Percentiles rank a stretch among this genome's conserved stretches.
phyloP scores from a whole-genome alignment of 345 rosid species.

The Eucalyptus globulus region DNA sequence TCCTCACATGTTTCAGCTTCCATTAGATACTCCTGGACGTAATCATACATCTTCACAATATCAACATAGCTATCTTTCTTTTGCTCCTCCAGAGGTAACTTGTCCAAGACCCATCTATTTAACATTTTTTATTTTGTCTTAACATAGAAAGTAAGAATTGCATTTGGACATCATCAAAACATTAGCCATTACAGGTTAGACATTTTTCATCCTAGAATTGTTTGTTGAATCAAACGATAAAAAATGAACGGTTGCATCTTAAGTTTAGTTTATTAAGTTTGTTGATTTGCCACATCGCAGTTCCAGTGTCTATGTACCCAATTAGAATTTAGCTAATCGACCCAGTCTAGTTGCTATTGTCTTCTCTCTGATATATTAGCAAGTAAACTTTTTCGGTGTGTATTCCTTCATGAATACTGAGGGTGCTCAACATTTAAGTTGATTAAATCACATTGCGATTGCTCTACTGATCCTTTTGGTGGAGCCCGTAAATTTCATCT shows the following conservation, averaged over 20 bases:
- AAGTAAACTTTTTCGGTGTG: neutral
- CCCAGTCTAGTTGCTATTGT: neutral
- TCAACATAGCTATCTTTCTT: conserved; percentile 54
- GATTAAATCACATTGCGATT: neutral
- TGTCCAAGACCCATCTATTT: neutral
- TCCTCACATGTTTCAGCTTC: conserved; percentile 31
- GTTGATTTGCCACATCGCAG: neutral
- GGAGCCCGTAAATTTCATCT: neutral
- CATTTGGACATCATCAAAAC: neutral
- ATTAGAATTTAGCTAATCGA: neutral
- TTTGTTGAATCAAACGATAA: neutral
- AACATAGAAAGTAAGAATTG: neutral
- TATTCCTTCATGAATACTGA: neutral
- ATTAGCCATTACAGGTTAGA: neutral
- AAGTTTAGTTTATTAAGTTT: neutral
- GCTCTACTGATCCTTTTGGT: neutral
- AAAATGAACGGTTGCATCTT: neutral
- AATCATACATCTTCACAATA: conserved; percentile 13
- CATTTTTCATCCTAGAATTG: too few relatives aligned
- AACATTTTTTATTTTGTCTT: neutral
- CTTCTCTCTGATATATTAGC: neutral
- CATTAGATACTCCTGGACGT: conserved; percentile 26
- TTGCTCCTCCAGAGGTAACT: conserved; percentile 90
- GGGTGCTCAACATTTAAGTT: neutral
- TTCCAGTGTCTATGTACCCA: neutral